Evolutionary conservation across 73 alveolate species (phyloP).

Genomic region (Paramecium tetraurelia): DNA sequence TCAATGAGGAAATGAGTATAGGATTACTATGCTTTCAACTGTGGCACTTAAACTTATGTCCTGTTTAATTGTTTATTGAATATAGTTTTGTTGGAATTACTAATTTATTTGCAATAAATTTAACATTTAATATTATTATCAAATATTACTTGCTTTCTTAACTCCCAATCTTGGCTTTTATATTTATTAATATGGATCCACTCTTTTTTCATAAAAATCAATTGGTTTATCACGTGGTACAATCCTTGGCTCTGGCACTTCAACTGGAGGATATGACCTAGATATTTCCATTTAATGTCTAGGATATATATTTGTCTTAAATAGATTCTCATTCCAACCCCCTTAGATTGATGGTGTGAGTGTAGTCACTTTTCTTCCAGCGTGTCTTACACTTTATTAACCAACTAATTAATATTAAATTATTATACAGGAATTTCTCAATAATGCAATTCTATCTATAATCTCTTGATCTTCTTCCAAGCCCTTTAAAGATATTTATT

Average conservation of each 20-base stretch:
- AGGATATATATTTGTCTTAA: constrained; percentile 10
- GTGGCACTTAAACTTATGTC: too few relatives aligned
- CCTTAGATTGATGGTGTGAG: constrained; percentile 3
- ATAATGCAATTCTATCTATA: background rate
- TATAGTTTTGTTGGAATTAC: background rate
- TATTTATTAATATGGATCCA: background rate
- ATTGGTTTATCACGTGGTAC: background rate
- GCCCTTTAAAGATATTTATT: background rate
- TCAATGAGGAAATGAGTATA: too few relatives aligned
- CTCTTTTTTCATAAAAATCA: background rate
- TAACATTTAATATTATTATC: background rate
- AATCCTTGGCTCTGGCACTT: background rate
- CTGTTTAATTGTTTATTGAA: background rate
- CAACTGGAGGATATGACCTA: background rate
- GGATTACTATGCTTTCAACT: too few relatives aligned
- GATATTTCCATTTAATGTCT: constrained; percentile 29
- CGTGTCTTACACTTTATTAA: background rate
- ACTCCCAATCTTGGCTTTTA: background rate
- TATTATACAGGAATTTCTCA: constrained; percentile 29
- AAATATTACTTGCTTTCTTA: background rate
- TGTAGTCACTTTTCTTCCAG: constrained; percentile 3
- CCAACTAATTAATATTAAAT: background rate
- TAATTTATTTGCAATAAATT: background rate
- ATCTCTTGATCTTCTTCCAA: background rate
- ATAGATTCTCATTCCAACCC: background rate